Percentiles rank a stretch among this genome's conserved stretches.
phyloP scores from a whole-genome alignment of 139 green algal species.

The Micractinium conductrix region DNA sequence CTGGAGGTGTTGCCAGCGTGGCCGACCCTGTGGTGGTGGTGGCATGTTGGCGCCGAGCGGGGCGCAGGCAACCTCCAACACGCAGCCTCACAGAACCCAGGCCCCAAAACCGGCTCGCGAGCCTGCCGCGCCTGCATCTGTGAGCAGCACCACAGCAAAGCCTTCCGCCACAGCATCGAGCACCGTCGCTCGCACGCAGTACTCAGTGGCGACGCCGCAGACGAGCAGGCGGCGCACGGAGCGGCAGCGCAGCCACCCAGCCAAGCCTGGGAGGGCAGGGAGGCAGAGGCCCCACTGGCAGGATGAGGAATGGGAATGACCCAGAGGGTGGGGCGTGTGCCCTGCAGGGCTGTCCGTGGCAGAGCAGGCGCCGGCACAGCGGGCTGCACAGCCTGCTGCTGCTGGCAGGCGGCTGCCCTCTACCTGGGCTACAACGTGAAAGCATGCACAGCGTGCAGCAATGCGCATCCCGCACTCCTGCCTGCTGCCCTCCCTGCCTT shows the following conservation, averaged over 20 bases:
- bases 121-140: background rate
- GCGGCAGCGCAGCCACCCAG: background rate
- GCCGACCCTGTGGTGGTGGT: background rate
- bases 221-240: conserved; percentile 32
- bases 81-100: no score
- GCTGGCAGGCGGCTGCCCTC: background rate
- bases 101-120: no score
- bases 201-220: conserved; percentile 43
- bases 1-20: background rate
- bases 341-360: background rate
- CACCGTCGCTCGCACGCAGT: conserved; percentile 42
- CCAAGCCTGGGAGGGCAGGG: background rate
- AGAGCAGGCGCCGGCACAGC: background rate
- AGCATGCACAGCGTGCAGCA: background rate
- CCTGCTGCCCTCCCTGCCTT: background rate
- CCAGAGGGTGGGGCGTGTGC: background rate
- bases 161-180: conserved; percentile 40
- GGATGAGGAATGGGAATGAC: background rate
- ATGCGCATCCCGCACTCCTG: background rate
- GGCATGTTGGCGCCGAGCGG: background rate
- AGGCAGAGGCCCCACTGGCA: no score
- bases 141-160: conserved; percentile 27
- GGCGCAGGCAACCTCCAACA: no score
- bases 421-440: no score
- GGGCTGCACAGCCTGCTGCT: background rate